Evolutionary conservation across 192 early-diverging fungal genomes (phyloP), one percentile per base, ranked within the genome.

Genomic region (Helicostylum pulchrum): DNA sequence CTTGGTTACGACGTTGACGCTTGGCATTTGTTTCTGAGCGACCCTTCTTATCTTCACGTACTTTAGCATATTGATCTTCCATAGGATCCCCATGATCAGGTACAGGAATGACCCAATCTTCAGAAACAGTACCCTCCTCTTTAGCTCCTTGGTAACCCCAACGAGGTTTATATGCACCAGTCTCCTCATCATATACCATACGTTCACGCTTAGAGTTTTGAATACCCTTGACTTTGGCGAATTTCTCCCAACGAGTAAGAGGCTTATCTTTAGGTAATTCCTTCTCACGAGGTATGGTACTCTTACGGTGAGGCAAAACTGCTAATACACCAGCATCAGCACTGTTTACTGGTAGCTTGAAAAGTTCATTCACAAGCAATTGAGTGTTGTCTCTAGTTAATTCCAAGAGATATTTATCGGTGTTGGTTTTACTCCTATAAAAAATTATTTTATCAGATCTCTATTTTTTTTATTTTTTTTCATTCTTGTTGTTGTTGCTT

Each of bases 191-290:
- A 74, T 73, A 96, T 60, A 86, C 87, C 84, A 91, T 88, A 36
- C 88, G 79, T 30, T 78, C 82, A 71, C 90, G 90, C 77, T 97
- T 96, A 66, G 71, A 75, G 53, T 89, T 89, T 73, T 88, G 83
- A 75, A 99, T 98, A 14, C 94, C 94, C 79, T 99, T 99, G 73
- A 80, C 78, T 71, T 92, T 89, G 54, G 97, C 97, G 78, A 99
- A 99, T 83, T 91, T 92, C 77, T 99, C 96, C 97, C 97, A 99
- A 65, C 94, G 89, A 10, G 97, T 99, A 78, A 85, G 73, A 11
- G 90, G 83, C 72, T 94, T 93, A 34, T 84, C 86, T 77, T 94
- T 92, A 39, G 97, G 97, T 19, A 96, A 65, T 11, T 92, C 92
- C 75, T 97, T 95, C 55, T 95, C 95, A 65, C 96, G 87, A 14